Evolutionary conservation across 257 asterid genomes (phyloP).

Genomic region (Solanum lycopersicoides): DNA sequence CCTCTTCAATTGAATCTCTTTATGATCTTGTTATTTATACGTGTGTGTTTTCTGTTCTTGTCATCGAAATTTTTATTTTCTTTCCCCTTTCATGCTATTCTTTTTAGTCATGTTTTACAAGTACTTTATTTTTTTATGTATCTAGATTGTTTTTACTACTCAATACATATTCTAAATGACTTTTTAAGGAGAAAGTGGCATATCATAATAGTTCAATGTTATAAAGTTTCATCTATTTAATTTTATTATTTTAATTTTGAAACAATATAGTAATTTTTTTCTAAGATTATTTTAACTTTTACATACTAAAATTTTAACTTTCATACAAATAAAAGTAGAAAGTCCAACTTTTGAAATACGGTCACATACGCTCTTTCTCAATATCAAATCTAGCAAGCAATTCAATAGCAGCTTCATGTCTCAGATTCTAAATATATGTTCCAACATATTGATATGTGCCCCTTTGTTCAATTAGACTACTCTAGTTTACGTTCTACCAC

Average conservation of each 20-base stretch:
- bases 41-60: background rate
- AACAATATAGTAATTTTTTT: background rate
- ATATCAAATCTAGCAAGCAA: background rate
- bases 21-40: background rate
- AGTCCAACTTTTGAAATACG: background rate
- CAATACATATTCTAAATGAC: background rate
- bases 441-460: background rate
- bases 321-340: background rate
- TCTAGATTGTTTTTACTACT: background rate
- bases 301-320: background rate
- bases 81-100: background rate
- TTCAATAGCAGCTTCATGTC: background rate
- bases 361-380: background rate
- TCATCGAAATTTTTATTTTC: too few relatives aligned
- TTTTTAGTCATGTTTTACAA: background rate
- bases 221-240: background rate
- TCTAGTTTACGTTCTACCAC: background rate
- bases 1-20: background rate
- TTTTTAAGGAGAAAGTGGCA: background rate
- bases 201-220: background rate
- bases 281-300: background rate
- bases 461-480: background rate
- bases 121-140: background rate
- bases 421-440: background rate
- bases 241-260: background rate